Percentiles rank a stretch among this genome's conserved stretches.
Evolutionary conservation across 495 filamentous ascomycete species (phyloP).

Genomic region (Beverwykella pulmonaria): DNA sequence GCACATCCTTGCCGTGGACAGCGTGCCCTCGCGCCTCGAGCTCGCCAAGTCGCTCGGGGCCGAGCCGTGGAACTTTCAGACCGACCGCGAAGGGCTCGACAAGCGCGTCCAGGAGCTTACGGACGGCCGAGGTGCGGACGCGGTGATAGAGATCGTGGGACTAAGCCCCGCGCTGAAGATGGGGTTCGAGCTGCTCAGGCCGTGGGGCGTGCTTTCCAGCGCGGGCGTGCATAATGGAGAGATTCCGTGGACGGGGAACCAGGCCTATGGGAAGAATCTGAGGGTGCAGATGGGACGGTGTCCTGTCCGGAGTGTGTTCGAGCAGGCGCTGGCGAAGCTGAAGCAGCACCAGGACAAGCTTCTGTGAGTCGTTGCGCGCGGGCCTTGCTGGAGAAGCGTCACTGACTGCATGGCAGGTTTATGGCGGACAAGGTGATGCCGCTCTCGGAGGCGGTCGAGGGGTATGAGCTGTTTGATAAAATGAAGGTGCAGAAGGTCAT

Average conservation of each 20-base stretch:
- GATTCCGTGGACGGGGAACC: conserved; percentile 81
- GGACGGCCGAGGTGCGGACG: conserved; percentile 83
- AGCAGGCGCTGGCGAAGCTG: conserved; percentile 74
- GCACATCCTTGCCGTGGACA: conserved; percentile 84
- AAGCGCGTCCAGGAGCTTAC: conserved; percentile 75
- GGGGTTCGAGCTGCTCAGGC: conserved; percentile 81
- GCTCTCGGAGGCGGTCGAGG: conserved; percentile 78
- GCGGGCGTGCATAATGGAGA: conserved; percentile 93
- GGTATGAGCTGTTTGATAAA: conserved; percentile 87
- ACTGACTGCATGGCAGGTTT: conserved; percentile 58
- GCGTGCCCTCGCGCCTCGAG: conserved; percentile 74
- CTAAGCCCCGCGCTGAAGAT: conserved; percentile 79
- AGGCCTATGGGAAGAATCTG: conserved; percentile 90
- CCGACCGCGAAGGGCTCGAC: conserved; percentile 67
- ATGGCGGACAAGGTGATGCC: conserved; percentile 96
- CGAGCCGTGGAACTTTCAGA: conserved; percentile 81
- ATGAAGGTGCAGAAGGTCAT: conserved; percentile 92
- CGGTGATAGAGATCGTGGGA: conserved; percentile 90
- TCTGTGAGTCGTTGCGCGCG: conserved; percentile 59
- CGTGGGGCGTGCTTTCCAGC: conserved; percentile 83
- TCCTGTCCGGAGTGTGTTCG: conserved; percentile 83
- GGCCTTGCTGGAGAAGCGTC: not conserved
- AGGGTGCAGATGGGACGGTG: conserved; percentile 93
- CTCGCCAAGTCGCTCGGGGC: conserved; percentile 78
- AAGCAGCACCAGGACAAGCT: conserved; percentile 80